Base-by-base conservation (phyloP, 2,329 filamentous ascomycete genomes). In the Claviceps spartinae region DNA sequence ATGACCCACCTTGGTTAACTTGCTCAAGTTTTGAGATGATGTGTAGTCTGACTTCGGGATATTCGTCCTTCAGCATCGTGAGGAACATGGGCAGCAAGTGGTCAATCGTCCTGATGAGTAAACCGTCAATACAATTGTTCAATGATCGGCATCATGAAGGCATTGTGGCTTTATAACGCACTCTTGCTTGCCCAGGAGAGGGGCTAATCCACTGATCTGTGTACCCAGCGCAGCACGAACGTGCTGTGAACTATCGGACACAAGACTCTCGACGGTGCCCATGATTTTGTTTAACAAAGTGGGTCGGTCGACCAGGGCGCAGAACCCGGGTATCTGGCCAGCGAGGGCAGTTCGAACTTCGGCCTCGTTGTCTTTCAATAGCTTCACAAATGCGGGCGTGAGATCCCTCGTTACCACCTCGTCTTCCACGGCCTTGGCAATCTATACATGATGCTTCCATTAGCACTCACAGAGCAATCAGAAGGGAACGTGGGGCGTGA, bases 21-120 rank as follows among this genome's bases (percentile, higher is more conserved):
- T 94, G 81, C 73, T 98, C 94, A 52, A 98, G 82, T 72, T 98
- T 98, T n/a, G 93, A 97, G 64, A 98, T 98, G 68, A 98, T 98
- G 72, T 98, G 95, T 54, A 98, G 82, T 56, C 93, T 86, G 49
- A 98, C 93, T 66, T 98, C 93, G 22, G 93, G 93, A 69, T 96
- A 97, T 65, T 98, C 93, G 63, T 98, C 93, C 78, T 97, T 98
- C 62, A 98, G 83, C 93, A 98, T 98, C 68, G 95, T 88, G 51
- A 98, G 78, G 71, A 98, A 97, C 91, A 98, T 98, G 51, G 93
- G 93, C 45, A 98, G 80, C 45, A 98, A 82, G 67, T 98, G 93
- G 60, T 93, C 85, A 59, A 95, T 97, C 34, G 93, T 98, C 70
- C 88, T 93, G 1, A n/a, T 46, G 14, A 34, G 16, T 4, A 11